phyloP scores from a whole-genome alignment of 192 early-diverging fungal genomes.

The Chytriomyces hyalinus region DNA sequence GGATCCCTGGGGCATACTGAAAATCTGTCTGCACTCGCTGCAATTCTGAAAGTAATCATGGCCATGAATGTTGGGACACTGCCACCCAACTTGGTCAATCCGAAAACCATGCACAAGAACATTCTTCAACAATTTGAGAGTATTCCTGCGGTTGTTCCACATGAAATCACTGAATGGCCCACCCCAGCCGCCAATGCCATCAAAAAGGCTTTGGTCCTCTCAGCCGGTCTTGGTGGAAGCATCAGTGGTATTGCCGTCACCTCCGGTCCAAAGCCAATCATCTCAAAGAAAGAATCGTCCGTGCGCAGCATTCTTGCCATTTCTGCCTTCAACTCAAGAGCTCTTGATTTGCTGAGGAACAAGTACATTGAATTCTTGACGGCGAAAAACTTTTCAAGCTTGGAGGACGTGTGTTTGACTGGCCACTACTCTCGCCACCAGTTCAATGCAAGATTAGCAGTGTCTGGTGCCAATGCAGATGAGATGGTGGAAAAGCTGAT shows the following conservation, averaged over 20 bases:
- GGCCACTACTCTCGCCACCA: too few species aligned
- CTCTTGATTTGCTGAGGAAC: background rate
- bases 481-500: background rate
- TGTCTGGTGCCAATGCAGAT: background rate
- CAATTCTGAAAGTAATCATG: conserved; percentile 11
- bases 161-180: background rate
- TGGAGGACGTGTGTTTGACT: too few species aligned
- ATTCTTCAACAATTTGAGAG: background rate
- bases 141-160: background rate
- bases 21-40: conserved; percentile 5
- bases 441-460: background rate
- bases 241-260: background rate
- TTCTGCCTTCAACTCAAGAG: background rate
- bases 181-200: background rate
- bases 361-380: background rate
- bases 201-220: conserved; percentile 4
- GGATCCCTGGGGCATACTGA: conserved; percentile 8
- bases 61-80: conserved; percentile 1
- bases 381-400: too few species aligned
- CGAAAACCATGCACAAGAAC: background rate
- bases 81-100: conserved; percentile 7
- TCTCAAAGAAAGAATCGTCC: background rate
- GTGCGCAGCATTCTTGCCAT: background rate
- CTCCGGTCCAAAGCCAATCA: background rate
- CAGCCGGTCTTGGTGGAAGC: conserved; percentile 13